phyloP scores from a whole-genome alignment of 768 basidiomycete genomes.

The Favolaschia claudopus region DNA sequence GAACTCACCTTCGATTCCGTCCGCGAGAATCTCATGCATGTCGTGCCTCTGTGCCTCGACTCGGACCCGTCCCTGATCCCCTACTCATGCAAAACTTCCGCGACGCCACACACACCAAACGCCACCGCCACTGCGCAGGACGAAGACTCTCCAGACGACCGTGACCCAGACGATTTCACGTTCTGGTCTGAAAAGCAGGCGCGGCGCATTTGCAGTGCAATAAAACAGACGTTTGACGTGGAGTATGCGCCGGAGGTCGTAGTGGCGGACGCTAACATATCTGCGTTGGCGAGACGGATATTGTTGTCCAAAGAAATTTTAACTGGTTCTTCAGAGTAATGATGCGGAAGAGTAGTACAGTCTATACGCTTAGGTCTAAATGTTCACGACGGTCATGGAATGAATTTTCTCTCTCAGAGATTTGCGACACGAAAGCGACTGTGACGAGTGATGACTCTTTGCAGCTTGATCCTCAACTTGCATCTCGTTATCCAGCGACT shows the following conservation, averaged over 20 bases:
- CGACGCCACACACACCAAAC: conserved; percentile 27
- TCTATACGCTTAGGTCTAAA: too few species aligned
- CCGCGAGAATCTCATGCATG: conserved; percentile 69
- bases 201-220: conserved; percentile 81
- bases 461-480: conserved; percentile 28
- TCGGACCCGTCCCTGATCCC: conserved; percentile 86
- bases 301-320: conserved; percentile 75
- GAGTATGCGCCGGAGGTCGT: conserved; percentile 92
- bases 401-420: too few species aligned
- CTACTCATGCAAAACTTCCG: conserved; percentile 58
- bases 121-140: conserved; percentile 26
- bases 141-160: conserved; percentile 45
- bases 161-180: conserved; percentile 90
- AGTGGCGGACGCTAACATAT: conserved; percentile 92
- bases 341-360: too few species aligned
- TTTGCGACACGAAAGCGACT: too few species aligned
- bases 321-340: too few species aligned
- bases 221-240: conserved; percentile 84
- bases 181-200: conserved; percentile 95
- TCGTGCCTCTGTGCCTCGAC: conserved; percentile 89
- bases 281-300: conserved; percentile 84
- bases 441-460: not conserved
- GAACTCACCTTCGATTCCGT: conserved; percentile 71
- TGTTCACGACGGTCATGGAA: too few species aligned
- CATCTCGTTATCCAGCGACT: conserved; percentile 25